These are phyloP conservation scores for Recurvomyces mirabilis DNA, from an alignment of 495 filamentous ascomycete genomes.

Conservation along the genomic window DNA sequence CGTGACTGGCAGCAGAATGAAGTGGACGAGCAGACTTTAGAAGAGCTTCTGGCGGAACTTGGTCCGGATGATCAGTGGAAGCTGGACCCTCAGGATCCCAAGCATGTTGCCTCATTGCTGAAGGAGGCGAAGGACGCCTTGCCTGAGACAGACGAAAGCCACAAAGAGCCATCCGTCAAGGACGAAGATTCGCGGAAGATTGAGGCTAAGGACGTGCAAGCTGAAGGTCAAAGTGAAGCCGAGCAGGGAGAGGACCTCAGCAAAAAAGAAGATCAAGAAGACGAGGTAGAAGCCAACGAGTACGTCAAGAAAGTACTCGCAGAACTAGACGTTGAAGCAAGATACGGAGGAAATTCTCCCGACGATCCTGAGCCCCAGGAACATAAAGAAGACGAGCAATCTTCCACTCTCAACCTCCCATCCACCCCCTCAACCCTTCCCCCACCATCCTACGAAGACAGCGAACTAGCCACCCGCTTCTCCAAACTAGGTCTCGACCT, in stretches of 20 bases:
- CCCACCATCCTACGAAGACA: slow-evolving; percentile 18
- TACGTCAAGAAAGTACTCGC: slow-evolving; percentile 27
- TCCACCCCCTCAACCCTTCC: not conserved
- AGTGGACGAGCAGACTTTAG: slow-evolving; percentile 28
- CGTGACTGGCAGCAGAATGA: slow-evolving; percentile 13
- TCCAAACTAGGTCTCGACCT: slow-evolving; percentile 20
- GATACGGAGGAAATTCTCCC: too few relatives aligned
- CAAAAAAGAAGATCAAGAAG: slow-evolving; percentile 17
- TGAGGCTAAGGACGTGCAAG: not conserved
- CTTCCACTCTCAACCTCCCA: slow-evolving; percentile 4
- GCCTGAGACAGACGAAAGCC: slow-evolving; percentile 8
- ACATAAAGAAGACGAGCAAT: not conserved
- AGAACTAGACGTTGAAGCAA: slow-evolving; percentile 24
- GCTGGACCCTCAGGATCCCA: slow-evolving; percentile 22
- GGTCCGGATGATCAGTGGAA: slow-evolving; percentile 27
- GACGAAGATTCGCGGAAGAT: slow-evolving; percentile 1
- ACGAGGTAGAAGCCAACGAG: slow-evolving; percentile 27
- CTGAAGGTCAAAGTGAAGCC: not conserved
- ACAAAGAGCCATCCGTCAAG: not conserved
- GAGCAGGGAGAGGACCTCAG: not conserved
- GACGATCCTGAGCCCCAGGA: too few relatives aligned
- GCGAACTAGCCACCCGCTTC: slow-evolving; percentile 15
- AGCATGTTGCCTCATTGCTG: slow-evolving; percentile 24
- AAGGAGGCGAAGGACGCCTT: slow-evolving; percentile 24
- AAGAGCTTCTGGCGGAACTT: slow-evolving; percentile 32